phyloP scores from a whole-genome alignment of 176 grass and related monocot species.

The Aegilops umbellulata region DNA sequence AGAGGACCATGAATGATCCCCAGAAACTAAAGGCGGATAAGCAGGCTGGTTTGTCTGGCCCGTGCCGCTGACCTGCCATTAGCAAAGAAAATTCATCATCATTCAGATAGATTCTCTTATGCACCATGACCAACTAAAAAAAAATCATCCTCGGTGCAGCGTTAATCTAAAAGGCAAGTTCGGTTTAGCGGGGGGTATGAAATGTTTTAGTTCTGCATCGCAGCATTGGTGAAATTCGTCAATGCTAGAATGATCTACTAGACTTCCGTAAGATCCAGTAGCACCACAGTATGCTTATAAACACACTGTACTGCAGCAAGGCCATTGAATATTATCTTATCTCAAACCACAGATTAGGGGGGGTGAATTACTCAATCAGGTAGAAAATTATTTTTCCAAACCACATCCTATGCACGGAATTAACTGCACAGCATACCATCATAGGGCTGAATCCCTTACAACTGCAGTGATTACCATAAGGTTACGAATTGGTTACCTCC shows the following conservation, averaged over 20 bases:
- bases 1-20: slow-evolving; percentile 57
- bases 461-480: background rate
- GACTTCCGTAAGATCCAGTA: too few species aligned
- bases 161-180: background rate
- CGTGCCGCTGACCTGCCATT: slow-evolving; percentile 45
- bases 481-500: background rate
- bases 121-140: background rate
- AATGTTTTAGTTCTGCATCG: background rate
- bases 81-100: slow-evolving; percentile 3
- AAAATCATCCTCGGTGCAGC: background rate
- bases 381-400: too few species aligned
- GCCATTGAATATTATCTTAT: too few species aligned
- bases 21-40: slow-evolving; percentile 49
- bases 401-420: background rate
- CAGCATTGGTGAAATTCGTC: background rate
- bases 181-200: background rate
- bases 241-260: too few species aligned
- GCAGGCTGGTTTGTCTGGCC: slow-evolving; percentile 56
- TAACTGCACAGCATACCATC: background rate
- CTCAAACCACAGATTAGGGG: too few species aligned
- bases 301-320: background rate
- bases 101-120: background rate
- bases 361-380: too few species aligned
- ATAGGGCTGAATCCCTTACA: background rate
- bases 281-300: too few species aligned